Percentiles rank a stretch among this genome's conserved stretches.
phyloP scores from a whole-genome alignment of 1,284 basidiomycete species.

The Boletus nobilissimus region DNA sequence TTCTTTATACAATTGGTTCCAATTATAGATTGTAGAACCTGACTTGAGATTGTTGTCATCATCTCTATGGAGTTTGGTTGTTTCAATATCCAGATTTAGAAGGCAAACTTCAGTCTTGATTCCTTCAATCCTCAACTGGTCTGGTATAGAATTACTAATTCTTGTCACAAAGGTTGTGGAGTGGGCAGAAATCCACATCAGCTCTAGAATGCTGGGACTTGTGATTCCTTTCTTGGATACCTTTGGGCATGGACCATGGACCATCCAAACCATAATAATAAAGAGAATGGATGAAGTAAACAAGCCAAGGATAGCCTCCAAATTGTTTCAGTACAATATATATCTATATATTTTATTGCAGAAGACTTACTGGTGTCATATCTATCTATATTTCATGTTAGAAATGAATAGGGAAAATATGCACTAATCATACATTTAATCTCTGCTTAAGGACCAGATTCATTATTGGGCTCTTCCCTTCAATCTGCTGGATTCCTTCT shows the following conservation, averaged over 20 bases:
- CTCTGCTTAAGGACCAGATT: constrained; percentile 9
- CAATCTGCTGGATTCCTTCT: neutral
- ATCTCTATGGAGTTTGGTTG: neutral
- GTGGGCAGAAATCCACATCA: constrained; percentile 1
- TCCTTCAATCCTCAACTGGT: neutral
- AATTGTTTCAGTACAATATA: neutral
- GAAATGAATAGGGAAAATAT: neutral
- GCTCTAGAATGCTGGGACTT: neutral
- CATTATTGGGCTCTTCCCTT: constrained; percentile 1
- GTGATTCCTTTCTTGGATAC: neutral
- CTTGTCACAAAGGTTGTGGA: neutral
- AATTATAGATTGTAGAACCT: neutral
- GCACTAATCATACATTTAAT: constrained; percentile 30
- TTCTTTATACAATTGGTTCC: neutral
- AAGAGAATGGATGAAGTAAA: constrained; percentile 9
- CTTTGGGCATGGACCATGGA: neutral
- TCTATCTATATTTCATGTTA: constrained; percentile 5
- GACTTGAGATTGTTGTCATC: neutral
- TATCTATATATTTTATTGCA: neutral
- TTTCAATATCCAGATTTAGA: neutral
- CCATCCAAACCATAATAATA: neutral
- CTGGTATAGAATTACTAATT: neutral
- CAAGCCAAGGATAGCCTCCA: constrained; percentile 17
- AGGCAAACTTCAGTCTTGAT: neutral
- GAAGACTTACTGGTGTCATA: neutral